Evolutionary conservation across 768 basidiomycete species (phyloP).

Genomic region (Agrocybe pediades): DNA sequence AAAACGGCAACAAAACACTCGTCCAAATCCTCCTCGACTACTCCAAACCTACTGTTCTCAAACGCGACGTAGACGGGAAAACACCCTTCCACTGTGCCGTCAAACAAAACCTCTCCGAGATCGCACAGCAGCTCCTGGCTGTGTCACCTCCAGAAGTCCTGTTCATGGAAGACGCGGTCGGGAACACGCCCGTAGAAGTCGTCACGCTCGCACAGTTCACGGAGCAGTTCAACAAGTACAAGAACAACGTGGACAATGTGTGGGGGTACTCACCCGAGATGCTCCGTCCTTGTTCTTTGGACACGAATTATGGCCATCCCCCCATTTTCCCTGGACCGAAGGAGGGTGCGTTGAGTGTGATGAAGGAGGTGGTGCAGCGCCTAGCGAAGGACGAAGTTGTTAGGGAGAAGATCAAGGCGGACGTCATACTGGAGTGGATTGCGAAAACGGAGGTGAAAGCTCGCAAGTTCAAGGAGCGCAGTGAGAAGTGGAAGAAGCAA

Average conservation of each 20-base stretch:
- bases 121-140: constrained; percentile 38
- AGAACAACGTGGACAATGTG: not conserved
- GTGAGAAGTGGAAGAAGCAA: constrained; percentile 7
- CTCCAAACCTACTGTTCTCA: constrained; percentile 33
- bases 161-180: constrained; percentile 52
- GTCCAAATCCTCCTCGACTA: constrained; percentile 41
- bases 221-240: constrained; percentile 15
- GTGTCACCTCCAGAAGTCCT: constrained; percentile 39
- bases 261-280: not conserved
- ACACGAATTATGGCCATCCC: not conserved
- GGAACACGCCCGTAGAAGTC: constrained; percentile 44
- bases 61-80: constrained; percentile 49
- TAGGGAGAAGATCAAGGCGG: not conserved
- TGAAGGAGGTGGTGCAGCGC: not conserved
- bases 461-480: not conserved
- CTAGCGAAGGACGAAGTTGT: not conserved
- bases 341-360: not conserved
- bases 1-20: constrained; percentile 26
- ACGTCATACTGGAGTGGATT: not conserved
- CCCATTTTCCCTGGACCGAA: not conserved
- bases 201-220: constrained; percentile 28
- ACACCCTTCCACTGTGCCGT: constrained; percentile 55
- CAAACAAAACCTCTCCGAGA: constrained; percentile 30
- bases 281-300: not conserved
- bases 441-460: not conserved